Conservation (phyloP, 2,329 filamentous ascomycete species). For the Sporothrix mexicana region DNA sequence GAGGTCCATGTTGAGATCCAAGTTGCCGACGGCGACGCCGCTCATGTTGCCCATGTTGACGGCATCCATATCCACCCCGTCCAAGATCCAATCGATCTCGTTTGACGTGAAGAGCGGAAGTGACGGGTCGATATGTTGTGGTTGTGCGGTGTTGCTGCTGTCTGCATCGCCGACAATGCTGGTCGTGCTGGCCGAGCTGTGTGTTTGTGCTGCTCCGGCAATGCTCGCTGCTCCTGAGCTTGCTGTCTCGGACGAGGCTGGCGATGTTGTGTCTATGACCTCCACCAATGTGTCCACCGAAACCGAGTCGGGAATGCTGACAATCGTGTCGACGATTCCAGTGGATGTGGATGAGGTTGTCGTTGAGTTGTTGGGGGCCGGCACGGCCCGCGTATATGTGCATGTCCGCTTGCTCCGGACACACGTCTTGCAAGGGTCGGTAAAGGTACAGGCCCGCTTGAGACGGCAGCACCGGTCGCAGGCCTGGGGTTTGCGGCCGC, state of each 20-base stretch:
- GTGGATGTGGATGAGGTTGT: neutral
- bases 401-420: slow-evolving; percentile 19
- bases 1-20: neutral
- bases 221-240: neutral
- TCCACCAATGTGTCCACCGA: neutral
- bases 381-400: slow-evolving; percentile 10
- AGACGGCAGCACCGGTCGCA: slow-evolving; percentile 29
- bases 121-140: neutral
- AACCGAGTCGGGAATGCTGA: neutral
- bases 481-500: slow-evolving; percentile 24
- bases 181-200: neutral
- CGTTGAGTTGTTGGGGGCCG: neutral
- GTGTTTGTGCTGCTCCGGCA: neutral
- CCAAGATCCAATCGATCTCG: slow-evolving; percentile 19
- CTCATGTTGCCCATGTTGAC: neutral
- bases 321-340: neutral
- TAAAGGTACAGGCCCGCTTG: slow-evolving; percentile 25
- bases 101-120: slow-evolving; percentile 6
- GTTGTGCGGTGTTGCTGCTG: neutral
- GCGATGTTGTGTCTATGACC: neutral
- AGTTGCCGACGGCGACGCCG: neutral
- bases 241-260: slow-evolving; percentile 1
- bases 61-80: slow-evolving; percentile 8
- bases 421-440: slow-evolving; percentile 22
- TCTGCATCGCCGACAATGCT: neutral